Conservation (phyloP, 2,329 filamentous ascomycete species). For the Hypoxylon sp. region DNA sequence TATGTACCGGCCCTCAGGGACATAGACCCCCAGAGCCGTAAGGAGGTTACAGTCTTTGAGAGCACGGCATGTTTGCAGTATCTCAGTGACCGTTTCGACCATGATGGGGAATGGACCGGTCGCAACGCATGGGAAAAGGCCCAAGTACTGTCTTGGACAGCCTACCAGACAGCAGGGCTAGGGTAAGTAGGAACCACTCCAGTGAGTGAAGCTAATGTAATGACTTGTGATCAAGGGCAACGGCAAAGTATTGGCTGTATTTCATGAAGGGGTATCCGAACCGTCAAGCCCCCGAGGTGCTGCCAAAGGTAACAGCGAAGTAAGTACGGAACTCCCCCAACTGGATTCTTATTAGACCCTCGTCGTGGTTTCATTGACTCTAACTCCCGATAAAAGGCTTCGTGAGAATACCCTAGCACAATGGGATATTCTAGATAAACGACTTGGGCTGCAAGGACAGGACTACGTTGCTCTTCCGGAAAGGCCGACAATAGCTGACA, state of each 20-base stretch:
- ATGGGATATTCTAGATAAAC: conserved; percentile 43
- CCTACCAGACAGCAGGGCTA: conserved; percentile 49
- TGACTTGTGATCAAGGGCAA: conserved; percentile 20
- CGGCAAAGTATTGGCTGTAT: conserved; percentile 49
- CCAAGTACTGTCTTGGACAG: conserved; percentile 45
- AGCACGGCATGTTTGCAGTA: conserved; percentile 50
- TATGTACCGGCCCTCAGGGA: conserved; percentile 48
- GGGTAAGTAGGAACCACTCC: conserved; percentile 43
- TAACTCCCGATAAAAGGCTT: conserved; percentile 8
- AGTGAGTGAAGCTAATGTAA: background rate
- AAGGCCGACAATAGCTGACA: conserved; percentile 48
- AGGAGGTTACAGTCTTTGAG: conserved; percentile 48
- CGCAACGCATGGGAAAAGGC: conserved; percentile 42
- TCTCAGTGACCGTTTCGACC: conserved; percentile 47
- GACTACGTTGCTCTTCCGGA: conserved; percentile 47
- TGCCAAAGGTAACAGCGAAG: conserved; percentile 31
- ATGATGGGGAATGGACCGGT: conserved; percentile 44
- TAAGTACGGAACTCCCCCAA: conserved; percentile 3
- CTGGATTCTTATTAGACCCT: background rate
- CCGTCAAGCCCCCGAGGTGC: conserved; percentile 35
- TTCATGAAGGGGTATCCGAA: conserved; percentile 44
- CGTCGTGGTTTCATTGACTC: background rate
- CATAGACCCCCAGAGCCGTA: conserved; percentile 39
- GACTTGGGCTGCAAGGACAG: conserved; percentile 40
- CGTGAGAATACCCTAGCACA: conserved; percentile 40